Evolutionary conservation across 169 alveolate genomes (phyloP).

Genomic region (Plasmodium chabaudi): DNA sequence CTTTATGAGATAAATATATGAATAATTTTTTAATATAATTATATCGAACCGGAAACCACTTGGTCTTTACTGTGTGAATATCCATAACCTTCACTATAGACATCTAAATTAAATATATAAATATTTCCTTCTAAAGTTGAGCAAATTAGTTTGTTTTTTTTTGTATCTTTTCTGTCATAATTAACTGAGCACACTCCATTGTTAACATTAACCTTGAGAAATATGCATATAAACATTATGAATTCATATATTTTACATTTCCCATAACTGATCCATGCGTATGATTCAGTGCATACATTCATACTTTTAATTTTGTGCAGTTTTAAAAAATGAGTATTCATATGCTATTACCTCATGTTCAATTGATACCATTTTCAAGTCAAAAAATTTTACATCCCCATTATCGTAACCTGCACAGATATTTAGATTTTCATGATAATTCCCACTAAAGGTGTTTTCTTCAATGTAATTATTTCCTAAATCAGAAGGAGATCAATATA

Average conservation of each 20-base stretch:
- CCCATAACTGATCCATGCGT: no score
- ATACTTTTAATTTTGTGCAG: constrained; percentile 63
- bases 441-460: constrained; percentile 78
- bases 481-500: background rate
- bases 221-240: constrained; percentile 41
- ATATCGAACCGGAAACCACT: constrained; percentile 38
- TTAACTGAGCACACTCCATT: constrained; percentile 92
- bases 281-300: no score
- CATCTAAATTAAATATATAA: constrained; percentile 90
- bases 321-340: background rate
- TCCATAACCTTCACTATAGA: constrained; percentile 89
- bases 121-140: constrained; percentile 91
- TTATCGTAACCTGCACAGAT: constrained; percentile 94
- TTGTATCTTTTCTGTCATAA: constrained; percentile 91
- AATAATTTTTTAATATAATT: no score
- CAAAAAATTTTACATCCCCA: constrained; percentile 93
- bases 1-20: no score
- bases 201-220: constrained; percentile 89
- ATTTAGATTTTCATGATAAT: constrained; percentile 85
- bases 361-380: constrained; percentile 77
- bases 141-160: constrained; percentile 90
- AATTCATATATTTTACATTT: no score
- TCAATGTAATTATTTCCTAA: constrained; percentile 66
- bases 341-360: constrained; percentile 53
- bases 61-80: constrained; percentile 87